phyloP scores from a whole-genome alignment of 2,329 filamentous ascomycete genomes.

The Plectosphaerella sp. region DNA sequence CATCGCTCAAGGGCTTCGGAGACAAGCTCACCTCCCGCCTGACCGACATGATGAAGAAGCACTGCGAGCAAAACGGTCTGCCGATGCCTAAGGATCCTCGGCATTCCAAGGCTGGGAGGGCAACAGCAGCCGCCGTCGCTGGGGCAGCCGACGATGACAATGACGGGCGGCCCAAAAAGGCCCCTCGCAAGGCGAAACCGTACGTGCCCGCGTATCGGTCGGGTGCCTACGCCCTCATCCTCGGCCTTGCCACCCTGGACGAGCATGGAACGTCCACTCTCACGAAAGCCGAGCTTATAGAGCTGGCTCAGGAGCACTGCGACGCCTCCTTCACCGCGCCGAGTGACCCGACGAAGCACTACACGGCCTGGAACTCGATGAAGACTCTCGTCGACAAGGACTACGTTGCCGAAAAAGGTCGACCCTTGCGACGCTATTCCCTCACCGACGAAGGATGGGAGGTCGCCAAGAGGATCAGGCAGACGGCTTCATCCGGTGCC shows the following conservation, averaged over 20 bases:
- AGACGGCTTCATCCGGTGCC: conserved; percentile 29
- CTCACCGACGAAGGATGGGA: conserved; percentile 78
- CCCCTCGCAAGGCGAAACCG: conserved; percentile 49
- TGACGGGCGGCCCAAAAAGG: conserved; percentile 49
- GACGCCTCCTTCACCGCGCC: conserved; percentile 70
- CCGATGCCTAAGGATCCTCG: conserved; percentile 60
- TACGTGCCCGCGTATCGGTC: conserved; percentile 73
- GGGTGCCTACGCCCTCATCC: conserved; percentile 67
- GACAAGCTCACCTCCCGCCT: conserved; percentile 67
- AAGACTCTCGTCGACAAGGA: conserved; percentile 71
- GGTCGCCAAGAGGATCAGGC: conserved; percentile 60
- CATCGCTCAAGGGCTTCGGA: conserved; percentile 70
- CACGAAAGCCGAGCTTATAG: conserved; percentile 65
- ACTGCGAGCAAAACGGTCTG: conserved; percentile 64
- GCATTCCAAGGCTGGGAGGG: neutral
- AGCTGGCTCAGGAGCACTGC: conserved; percentile 65
- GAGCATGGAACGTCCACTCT: conserved; percentile 53
- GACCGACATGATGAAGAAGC: conserved; percentile 52
- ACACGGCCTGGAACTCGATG: conserved; percentile 82
- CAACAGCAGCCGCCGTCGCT: conserved; percentile 2
- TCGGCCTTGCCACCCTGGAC: conserved; percentile 59
- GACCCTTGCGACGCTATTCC: conserved; percentile 63
- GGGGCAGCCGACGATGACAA: conserved; percentile 27
- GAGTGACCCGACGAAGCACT: conserved; percentile 62
- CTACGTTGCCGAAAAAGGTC: conserved; percentile 65